These are phyloP conservation scores for Umbelopsis sp. DNA, from an alignment of 192 early-diverging fungal species.

Conservation along the genomic window DNA sequence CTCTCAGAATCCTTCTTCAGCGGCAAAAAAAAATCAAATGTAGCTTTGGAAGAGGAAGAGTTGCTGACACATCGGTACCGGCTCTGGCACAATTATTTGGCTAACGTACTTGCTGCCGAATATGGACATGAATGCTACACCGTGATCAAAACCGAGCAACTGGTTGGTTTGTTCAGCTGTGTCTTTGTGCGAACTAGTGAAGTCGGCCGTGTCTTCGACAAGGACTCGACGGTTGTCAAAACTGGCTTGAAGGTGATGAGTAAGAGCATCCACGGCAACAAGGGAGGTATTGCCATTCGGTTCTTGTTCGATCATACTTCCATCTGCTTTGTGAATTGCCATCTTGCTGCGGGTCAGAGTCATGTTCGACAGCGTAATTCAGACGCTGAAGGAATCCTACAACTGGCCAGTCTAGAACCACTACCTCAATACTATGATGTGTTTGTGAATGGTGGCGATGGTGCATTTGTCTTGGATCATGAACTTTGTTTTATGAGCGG, in stretches of 20 bases:
- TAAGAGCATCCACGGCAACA: constrained; percentile 81
- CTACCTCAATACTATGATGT: constrained; percentile 41
- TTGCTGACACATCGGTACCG: constrained; percentile 71
- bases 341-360: constrained; percentile 85
- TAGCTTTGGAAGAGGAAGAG: constrained; percentile 49
- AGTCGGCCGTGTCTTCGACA: constrained; percentile 51
- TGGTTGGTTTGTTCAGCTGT: constrained; percentile 91
- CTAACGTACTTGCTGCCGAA: constrained; percentile 55
- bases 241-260: constrained; percentile 81
- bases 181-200: constrained; percentile 75
- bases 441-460: constrained; percentile 86
- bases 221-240: constrained; percentile 77
- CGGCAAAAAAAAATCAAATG: constrained; percentile 57
- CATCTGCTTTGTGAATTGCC: constrained; percentile 85
- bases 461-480: constrained; percentile 80
- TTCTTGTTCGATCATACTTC: constrained; percentile 79
- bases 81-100: constrained; percentile 81
- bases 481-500: constrained; percentile 78
- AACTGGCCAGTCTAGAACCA: constrained; percentile 37
- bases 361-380: constrained; percentile 73
- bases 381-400: constrained; percentile 69
- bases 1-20: constrained; percentile 54
- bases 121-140: constrained; percentile 59
- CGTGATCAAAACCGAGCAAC: constrained; percentile 71
- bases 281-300: constrained; percentile 80